Conservation (phyloP, 2,329 filamentous ascomycete genomes). For the Epichloe amarillans region DNA sequence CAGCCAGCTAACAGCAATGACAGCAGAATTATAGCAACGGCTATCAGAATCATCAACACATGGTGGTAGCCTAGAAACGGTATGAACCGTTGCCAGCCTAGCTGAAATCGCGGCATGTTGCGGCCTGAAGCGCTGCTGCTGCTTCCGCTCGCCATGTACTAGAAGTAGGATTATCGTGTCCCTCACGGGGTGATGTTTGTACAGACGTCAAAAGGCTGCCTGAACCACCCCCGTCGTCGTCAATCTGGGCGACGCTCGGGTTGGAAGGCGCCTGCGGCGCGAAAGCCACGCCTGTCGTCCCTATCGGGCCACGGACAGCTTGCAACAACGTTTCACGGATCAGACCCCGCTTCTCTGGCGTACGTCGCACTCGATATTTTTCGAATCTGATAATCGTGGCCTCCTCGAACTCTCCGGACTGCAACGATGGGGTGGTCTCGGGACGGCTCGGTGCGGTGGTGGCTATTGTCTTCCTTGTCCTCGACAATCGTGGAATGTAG, state of each 20-base stretch:
- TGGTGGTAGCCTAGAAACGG: slow-evolving; percentile 64
- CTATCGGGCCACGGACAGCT: neutral
- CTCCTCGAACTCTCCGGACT: neutral
- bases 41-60: slow-evolving; percentile 96
- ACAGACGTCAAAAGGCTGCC: neutral
- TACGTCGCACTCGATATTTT: neutral
- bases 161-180: neutral
- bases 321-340: neutral
- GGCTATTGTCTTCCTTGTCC: neutral
- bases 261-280: slow-evolving; percentile 3
- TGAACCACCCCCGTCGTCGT: neutral
- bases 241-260: slow-evolving; percentile 2
- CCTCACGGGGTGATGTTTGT: neutral
- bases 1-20: slow-evolving; percentile 88
- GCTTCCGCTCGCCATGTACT: slow-evolving; percentile 10
- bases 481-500: slow-evolving; percentile 1
- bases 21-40: slow-evolving; percentile 81
- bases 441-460: neutral
- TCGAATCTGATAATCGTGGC: neutral
- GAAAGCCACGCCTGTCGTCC: neutral
- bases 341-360: neutral
- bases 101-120: slow-evolving; percentile 25
- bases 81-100: slow-evolving; percentile 48
- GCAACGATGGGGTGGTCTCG: neutral
- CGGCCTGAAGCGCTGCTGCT: slow-evolving; percentile 11